These are phyloP conservation scores for Capsicum rhomboideum DNA, from an alignment of 257 asterid genomes.

Conservation along the genomic window DNA sequence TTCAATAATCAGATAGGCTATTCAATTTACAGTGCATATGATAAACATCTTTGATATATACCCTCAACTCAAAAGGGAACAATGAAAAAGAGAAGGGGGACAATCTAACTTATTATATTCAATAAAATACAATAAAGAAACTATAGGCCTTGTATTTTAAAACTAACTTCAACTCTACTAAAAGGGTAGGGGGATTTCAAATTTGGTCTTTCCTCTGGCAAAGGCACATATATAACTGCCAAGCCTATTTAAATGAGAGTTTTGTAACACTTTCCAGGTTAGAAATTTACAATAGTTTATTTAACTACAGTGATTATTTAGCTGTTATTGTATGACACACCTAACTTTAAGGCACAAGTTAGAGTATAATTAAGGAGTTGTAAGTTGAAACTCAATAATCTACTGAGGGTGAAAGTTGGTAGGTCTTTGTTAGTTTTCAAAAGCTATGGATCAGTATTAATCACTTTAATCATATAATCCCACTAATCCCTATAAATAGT, in stretches of 20 bases:
- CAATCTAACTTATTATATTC: neutral
- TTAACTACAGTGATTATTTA: neutral
- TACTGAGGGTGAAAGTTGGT: neutral
- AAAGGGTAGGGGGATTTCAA: neutral
- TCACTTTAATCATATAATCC: neutral
- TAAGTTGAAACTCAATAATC: neutral
- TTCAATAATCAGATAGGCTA: no score
- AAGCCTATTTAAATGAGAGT: neutral
- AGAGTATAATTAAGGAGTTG: neutral
- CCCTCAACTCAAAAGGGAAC: no score
- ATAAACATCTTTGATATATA: no score
- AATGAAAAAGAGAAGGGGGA: neutral
- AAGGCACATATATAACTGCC: neutral
- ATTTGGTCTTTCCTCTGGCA: neutral
- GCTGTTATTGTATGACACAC: neutral
- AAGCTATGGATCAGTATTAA: neutral
- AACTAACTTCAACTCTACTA: neutral
- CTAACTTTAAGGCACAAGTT: neutral
- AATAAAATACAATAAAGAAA: neutral
- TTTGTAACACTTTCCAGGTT: neutral
- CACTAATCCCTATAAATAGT: conserved; percentile 25
- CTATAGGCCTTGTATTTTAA: neutral
- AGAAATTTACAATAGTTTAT: neutral
- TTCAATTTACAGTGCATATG: no score
- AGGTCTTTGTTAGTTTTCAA: neutral